Evolutionary conservation across 495 filamentous ascomycete species (phyloP), one percentile per base, ranked within the genome.

Genomic region (Penicillium tannophilum): DNA sequence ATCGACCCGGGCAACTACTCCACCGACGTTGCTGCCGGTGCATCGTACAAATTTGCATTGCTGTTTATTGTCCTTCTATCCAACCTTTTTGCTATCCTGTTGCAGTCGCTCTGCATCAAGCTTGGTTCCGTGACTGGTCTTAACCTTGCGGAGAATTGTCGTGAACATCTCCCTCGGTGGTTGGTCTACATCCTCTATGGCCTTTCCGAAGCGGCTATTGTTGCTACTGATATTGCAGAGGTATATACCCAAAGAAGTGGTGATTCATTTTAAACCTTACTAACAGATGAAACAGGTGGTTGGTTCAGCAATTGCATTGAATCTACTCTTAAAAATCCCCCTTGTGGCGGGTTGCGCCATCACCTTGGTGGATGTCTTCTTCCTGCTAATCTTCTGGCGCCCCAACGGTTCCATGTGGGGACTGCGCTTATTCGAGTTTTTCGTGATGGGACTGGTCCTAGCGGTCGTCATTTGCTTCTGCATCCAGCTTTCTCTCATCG

Each of bases 181-280:
- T 64, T 94, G 41, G 90, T 90, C 56, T 83, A 87, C 56, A 72
- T 82, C 44, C 80, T 93, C 16, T 95, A 93, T 67, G 68, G 87
- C 42, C 78, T 95, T 58, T 84, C 89, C 8, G 91, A 95, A 70
- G 82, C 80, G 14, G 90, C 91, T 51, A 93, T 95, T 66, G 86
- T 95, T 60, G 91, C 91, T 3, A 95, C 91, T 3, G 91, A 95
- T 73, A 93, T 97, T 69, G 92, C 92, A 45, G 92, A 97, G 82
- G 85, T 83, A 71, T 30, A 67, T 58, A 42, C 19, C 30, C 36
- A 56, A 0, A 36, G 6, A 12, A 1, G 1, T 28, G 28, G 6
- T 28, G 28, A n/a, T n/a, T 28, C 28, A 28, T 28, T 28, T 28
- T 0, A 36, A 36, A 36, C 33, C 12, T 14, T 36, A 36, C 57